Percentiles rank a stretch among this genome's conserved stretches.
Conservation (phyloP, 2,329 filamentous ascomycete species). For the Phialocephala subalpina region DNA sequence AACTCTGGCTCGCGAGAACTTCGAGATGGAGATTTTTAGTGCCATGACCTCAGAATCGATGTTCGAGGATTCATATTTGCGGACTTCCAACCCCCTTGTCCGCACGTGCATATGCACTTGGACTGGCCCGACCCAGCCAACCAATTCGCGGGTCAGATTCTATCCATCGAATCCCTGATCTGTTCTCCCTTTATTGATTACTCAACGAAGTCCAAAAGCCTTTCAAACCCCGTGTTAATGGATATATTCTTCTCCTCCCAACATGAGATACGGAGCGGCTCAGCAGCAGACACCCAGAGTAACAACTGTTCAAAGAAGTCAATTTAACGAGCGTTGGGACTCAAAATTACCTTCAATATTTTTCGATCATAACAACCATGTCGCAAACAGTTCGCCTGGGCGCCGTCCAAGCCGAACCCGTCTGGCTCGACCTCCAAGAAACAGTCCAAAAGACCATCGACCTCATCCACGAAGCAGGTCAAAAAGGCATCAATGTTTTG, state of each 20-base stretch:
- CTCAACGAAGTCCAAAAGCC: neutral
- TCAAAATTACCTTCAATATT: neutral
- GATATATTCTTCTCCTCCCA: neutral
- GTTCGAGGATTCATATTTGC: too few species aligned
- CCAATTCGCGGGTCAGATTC: too few species aligned
- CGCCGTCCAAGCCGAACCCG: conserved; percentile 64
- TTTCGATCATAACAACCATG: neutral
- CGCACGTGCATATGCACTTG: too few species aligned
- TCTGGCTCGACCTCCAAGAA: conserved; percentile 64
- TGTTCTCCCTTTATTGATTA: too few species aligned
- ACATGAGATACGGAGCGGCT: neutral
- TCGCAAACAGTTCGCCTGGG: conserved; percentile 43
- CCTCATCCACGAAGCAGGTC: conserved; percentile 62
- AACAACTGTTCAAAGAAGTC: neutral
- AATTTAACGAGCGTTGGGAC: neutral
- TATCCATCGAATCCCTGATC: too few species aligned
- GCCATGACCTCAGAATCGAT: too few species aligned
- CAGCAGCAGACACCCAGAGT: neutral
- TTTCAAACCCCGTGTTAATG: neutral
- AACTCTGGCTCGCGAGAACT: too few species aligned
- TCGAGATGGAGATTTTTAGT: too few species aligned
- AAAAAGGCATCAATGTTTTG: conserved; percentile 60
- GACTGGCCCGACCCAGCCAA: too few species aligned
- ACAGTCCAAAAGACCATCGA: conserved; percentile 63
- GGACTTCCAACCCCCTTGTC: too few species aligned